Evolutionary conservation across 2,329 filamentous ascomycete species (phyloP).

Genomic region (Claviceps spartinae): DNA sequence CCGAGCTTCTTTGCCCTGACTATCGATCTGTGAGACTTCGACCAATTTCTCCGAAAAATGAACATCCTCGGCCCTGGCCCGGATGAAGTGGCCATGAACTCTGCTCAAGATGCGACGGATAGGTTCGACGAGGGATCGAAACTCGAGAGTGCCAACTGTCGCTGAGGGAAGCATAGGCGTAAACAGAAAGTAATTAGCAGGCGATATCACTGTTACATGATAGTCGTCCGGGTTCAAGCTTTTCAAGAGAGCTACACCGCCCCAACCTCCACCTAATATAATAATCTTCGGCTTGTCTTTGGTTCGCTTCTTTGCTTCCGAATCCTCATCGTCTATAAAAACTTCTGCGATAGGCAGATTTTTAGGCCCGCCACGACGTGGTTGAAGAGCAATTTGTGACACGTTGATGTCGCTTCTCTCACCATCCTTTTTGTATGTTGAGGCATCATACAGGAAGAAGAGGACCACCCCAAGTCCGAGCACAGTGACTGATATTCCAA

Average conservation of each 20-base stretch:
- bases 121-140: conserved; percentile 84
- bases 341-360: conserved; percentile 85
- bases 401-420: conserved; percentile 62
- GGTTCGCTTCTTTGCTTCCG: conserved; percentile 49
- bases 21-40: conserved; percentile 64
- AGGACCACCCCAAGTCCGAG: conserved; percentile 55
- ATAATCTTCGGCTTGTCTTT: conserved; percentile 89
- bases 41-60: conserved; percentile 86
- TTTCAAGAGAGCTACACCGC: conserved; percentile 82
- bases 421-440: conserved; percentile 67
- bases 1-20: conserved; percentile 55
- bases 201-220: conserved; percentile 88
- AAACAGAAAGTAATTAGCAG: conserved; percentile 93
- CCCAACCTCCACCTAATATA: conserved; percentile 89
- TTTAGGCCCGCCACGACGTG: conserved; percentile 77
- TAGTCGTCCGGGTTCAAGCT: conserved; percentile 82
- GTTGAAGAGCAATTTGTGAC: conserved; percentile 70
- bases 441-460: conserved; percentile 91
- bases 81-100: conserved; percentile 78
- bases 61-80: conserved; percentile 74
- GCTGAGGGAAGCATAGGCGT: conserved; percentile 96
- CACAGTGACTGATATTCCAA: conserved; percentile 61
- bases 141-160: conserved; percentile 85
- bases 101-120: conserved; percentile 70
- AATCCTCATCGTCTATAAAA: conserved; percentile 80